phyloP scores from a whole-genome alignment of 2,329 filamentous ascomycete species.

The Drechslerella dactyloides region DNA sequence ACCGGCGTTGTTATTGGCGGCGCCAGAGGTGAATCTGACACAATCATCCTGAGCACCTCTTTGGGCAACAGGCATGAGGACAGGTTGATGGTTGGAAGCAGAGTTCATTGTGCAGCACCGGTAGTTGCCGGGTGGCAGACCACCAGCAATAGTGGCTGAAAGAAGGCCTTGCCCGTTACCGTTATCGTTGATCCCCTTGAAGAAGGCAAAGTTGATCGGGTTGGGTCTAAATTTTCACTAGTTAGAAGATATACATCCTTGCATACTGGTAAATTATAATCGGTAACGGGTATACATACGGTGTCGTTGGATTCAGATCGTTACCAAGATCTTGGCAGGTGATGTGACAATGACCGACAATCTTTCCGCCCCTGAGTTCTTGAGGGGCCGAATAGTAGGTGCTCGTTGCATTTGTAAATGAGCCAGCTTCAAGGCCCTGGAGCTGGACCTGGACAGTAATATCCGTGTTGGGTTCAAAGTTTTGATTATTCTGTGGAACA shows the following conservation, averaged over 20 bases:
- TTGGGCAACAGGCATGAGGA: conserved; percentile 66
- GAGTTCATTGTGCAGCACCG: conserved; percentile 64
- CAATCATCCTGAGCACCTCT: conserved; percentile 65
- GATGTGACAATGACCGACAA: conserved; percentile 63
- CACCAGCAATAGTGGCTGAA: conserved; percentile 60
- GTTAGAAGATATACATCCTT: conserved; percentile 6
- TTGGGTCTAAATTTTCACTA: conserved; percentile 53
- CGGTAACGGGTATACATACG: conserved; percentile 23
- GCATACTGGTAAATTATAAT: not conserved
- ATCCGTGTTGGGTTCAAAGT: conserved; percentile 58
- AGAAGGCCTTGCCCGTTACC: conserved; percentile 62
- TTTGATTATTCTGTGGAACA: conserved; percentile 60
- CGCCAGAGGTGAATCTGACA: conserved; percentile 61
- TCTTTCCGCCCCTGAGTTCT: conserved; percentile 59
- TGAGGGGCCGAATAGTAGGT: conserved; percentile 67
- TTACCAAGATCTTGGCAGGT: conserved; percentile 63
- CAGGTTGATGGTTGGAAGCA: conserved; percentile 65
- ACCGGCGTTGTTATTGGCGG: conserved; percentile 20
- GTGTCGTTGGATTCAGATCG: conserved; percentile 58
- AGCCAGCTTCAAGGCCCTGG: conserved; percentile 62
- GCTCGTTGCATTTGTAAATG: conserved; percentile 64
- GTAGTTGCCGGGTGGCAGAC: conserved; percentile 62
- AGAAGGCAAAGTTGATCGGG: conserved; percentile 62
- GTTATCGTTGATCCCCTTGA: conserved; percentile 66
- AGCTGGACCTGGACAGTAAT: conserved; percentile 64